Evolutionary conservation across 2,329 filamentous ascomycete genomes (phyloP), one percentile per base, ranked within the genome.

Genomic region (Bipolaris zeicola): DNA sequence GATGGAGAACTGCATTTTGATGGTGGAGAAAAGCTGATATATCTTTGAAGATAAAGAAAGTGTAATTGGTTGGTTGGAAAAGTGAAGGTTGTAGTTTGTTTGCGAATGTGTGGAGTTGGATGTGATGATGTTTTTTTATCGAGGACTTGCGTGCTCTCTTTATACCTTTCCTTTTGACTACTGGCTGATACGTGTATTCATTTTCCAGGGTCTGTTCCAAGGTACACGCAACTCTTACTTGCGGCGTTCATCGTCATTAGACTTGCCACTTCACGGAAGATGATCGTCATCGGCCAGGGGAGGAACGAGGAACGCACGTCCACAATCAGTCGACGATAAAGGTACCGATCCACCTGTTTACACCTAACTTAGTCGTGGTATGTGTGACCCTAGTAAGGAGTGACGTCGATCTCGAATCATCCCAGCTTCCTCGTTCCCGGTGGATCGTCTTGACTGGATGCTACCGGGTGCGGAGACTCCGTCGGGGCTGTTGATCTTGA

Each of bases 1-100:
- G 72, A 72, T 63, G 62, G 71, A 57, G 72, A 71, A 75, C 43
- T 66, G 70, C 73, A 75, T 76, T 26, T 62, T 75, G 69, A 65
- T 50, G 36, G 47, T 46, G 39, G 43, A 22, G 13, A 14, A 49
- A 61, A 46, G 26, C 43, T 46, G 34, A 45, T 39, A 59, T 31
- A 34, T 55, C 45, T 33, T 26, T n/a, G 39, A 60, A 49, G 55
- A 52, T 4, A 31, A 31, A 53, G 31, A 18, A 24, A 5, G 24
- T 48, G 39, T 14, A 39, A 38, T 41, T 41, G 38, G 11, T 41
- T 20, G 3, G 22, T 16, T 26, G 39, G 5, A 55, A 58, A 26
- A 52, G 48, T 57, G 52, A 61, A 18, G 8, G 34, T 48, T 28
- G 57, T 52, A 58, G 56, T 52, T 57, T 51, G 28, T 4, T 46